Evolutionary conservation across 2,329 filamentous ascomycete genomes (phyloP).

Genomic region (Aspergillus caelatus): DNA sequence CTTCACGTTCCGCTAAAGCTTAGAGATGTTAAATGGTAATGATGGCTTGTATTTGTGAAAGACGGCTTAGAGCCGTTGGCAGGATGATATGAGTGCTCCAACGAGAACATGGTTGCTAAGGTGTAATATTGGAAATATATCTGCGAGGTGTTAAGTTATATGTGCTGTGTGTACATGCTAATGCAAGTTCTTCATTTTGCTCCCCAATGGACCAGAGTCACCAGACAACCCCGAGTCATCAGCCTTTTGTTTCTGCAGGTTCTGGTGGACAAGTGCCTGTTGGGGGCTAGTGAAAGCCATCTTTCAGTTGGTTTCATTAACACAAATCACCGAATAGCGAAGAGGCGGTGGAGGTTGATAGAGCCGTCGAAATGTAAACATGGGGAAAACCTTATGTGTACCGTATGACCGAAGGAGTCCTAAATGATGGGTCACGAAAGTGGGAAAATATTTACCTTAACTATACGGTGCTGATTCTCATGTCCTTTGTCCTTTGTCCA

Average conservation of each 20-base stretch:
- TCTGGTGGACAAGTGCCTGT: neutral
- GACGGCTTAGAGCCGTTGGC: neutral
- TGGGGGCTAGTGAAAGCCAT: neutral
- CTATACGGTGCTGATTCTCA: too few species aligned
- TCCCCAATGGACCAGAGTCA: neutral
- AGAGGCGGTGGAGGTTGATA: neutral
- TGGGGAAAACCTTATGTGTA: neutral
- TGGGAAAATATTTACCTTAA: too few species aligned
- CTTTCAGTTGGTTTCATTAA: neutral
- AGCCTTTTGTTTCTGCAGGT: neutral
- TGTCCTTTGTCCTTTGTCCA: too few species aligned
- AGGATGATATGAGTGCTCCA: neutral
- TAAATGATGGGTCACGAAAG: too few species aligned
- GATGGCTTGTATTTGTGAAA: neutral
- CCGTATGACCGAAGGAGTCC: too few species aligned
- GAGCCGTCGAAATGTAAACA: neutral
- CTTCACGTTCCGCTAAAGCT: conserved; percentile 36
- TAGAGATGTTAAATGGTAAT: conserved; percentile 26
- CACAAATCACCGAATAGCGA: neutral
- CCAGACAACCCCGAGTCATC: neutral
- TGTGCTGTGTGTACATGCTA: neutral
- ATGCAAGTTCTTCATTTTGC: neutral
- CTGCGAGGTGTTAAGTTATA: too few species aligned
- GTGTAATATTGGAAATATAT: neutral
- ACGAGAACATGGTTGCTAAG: neutral